These are phyloP conservation scores for Myxozyma lipomycoides DNA, from an alignment of 805 yeast genomes.

Conservation along the genomic window DNA sequence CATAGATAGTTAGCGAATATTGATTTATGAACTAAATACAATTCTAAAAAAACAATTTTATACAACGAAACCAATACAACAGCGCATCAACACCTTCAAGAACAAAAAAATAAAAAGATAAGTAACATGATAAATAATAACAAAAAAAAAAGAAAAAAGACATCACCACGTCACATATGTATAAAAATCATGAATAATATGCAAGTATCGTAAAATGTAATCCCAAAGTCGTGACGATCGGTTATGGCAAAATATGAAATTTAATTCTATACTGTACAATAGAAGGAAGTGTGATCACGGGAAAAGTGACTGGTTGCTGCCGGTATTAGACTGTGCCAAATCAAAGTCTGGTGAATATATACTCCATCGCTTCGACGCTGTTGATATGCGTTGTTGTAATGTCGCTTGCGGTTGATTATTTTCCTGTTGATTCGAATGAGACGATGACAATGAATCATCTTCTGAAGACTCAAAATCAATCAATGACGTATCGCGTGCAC, in stretches of 20 bases:
- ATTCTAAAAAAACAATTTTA: too few species aligned
- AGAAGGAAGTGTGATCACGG: background rate
- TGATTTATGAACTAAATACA: background rate
- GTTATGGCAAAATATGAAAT: background rate
- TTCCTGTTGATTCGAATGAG: background rate
- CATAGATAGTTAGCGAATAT: too few species aligned
- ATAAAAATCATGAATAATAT: background rate
- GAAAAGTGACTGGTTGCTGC: background rate
- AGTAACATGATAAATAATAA: too few species aligned
- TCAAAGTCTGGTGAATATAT: conserved; percentile 14
- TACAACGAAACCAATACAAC: too few species aligned
- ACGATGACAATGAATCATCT: conserved; percentile 8
- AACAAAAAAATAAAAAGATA: too few species aligned
- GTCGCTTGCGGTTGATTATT: background rate
- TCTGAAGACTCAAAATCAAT: conserved; percentile 26
- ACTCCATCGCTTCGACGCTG: conserved; percentile 14
- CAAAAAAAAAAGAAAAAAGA: too few species aligned
- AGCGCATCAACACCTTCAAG: too few species aligned
- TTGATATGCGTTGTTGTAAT: background rate
- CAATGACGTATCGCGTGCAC: conserved; percentile 11
- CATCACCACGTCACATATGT: background rate
- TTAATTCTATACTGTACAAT: background rate
- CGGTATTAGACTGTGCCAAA: background rate
- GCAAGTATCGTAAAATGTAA: background rate
- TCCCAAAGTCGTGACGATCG: background rate